Evolutionary conservation across 768 basidiomycete species (phyloP).

Genomic region (Russula vinacea): DNA sequence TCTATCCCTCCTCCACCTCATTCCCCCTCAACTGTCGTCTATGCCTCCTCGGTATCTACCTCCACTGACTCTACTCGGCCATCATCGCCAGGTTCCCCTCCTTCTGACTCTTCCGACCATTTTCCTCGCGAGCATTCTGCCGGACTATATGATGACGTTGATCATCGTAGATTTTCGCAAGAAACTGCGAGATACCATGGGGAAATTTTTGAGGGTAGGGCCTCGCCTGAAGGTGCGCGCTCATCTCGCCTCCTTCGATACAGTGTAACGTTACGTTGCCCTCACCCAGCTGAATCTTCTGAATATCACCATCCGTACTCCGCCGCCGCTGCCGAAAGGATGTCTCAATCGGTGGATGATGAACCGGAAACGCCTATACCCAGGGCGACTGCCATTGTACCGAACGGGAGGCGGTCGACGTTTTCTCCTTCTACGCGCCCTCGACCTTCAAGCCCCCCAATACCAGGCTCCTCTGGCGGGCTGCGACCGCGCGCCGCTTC

Average conservation of each 20-base stretch:
- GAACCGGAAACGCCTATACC: slow-evolving; percentile 25
- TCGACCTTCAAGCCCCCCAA: slow-evolving; percentile 29
- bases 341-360: slow-evolving; percentile 17
- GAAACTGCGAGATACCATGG: slow-evolving; percentile 31
- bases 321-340: slow-evolving; percentile 25
- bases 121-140: slow-evolving; percentile 35
- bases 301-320: slow-evolving; percentile 32
- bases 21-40: slow-evolving; percentile 50
- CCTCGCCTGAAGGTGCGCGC: slow-evolving; percentile 17
- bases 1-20: slow-evolving; percentile 76
- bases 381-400: background rate
- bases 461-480: slow-evolving; percentile 11
- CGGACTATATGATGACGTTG: slow-evolving; percentile 33
- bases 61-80: slow-evolving; percentile 52
- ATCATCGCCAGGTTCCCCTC: slow-evolving; percentile 51
- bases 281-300: slow-evolving; percentile 11
- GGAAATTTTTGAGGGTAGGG: slow-evolving; percentile 21
- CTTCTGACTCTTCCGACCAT: slow-evolving; percentile 47
- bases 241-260: background rate
- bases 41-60: slow-evolving; percentile 43
- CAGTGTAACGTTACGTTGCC: background rate
- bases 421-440: slow-evolving; percentile 31
- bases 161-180: slow-evolving; percentile 28
- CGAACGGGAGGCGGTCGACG: slow-evolving; percentile 26
- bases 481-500: slow-evolving; percentile 54